Percentiles rank a stretch among this genome's conserved stretches.
phyloP scores from a whole-genome alignment of 2,329 filamentous ascomycete genomes.

The Myotisia sp. region DNA sequence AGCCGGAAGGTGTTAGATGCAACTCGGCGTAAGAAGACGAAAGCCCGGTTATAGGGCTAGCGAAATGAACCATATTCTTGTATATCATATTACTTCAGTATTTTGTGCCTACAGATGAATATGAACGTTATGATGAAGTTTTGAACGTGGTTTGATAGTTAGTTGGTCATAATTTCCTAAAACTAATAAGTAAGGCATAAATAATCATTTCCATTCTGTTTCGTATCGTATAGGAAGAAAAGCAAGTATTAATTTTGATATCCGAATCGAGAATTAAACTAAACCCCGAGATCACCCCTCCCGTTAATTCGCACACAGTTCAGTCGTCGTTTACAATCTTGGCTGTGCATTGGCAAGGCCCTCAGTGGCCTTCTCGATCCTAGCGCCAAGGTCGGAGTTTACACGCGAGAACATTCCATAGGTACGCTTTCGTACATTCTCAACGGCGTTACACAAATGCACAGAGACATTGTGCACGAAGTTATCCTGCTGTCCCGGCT shows the following conservation, averaged over 20 bases:
- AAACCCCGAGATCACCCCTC: no score
- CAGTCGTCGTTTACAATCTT: no score
- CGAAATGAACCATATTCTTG: no score
- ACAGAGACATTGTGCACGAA: constrained; percentile 46
- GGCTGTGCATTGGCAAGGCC: constrained; percentile 7
- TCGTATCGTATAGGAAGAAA: no score
- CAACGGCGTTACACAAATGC: constrained; percentile 41
- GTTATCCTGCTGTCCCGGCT: constrained; percentile 46
- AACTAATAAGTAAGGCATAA: no score
- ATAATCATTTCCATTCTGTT: no score
- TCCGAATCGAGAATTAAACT: no score
- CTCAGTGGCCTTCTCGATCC: constrained; percentile 40
- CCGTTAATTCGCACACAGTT: no score
- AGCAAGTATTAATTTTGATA: no score
- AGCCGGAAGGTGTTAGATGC: constrained; percentile 1
- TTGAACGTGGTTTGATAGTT: no score
- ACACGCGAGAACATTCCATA: constrained; percentile 49
- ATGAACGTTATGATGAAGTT: no score
- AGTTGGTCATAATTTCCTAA: no score
- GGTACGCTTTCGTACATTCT: constrained; percentile 42
- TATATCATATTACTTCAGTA: constrained; percentile 76
- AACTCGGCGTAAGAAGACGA: constrained; percentile 51
- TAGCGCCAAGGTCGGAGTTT: constrained; percentile 38
- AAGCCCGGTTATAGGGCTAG: constrained; percentile 62
- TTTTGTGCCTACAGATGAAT: constrained; percentile 64